These are phyloP conservation scores for Stachybotrys chartarum DNA, from an alignment of 2,329 filamentous ascomycete genomes.

Conservation along the genomic window DNA sequence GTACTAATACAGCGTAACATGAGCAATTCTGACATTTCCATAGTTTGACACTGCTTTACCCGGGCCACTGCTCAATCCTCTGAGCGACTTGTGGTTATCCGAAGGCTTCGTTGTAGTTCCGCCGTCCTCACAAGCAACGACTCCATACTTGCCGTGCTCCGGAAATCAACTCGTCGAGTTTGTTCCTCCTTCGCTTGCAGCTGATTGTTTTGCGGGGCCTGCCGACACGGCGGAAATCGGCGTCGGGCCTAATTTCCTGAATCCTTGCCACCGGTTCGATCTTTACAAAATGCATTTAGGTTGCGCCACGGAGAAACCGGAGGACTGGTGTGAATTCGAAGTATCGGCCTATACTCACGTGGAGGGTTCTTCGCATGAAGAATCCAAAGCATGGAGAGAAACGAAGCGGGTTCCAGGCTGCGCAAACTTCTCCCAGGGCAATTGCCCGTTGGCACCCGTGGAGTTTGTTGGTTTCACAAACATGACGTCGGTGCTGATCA, in stretches of 20 bases:
- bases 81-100: conserved; percentile 33
- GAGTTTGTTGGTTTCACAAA: conserved; percentile 29
- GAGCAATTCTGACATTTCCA: conserved; percentile 7
- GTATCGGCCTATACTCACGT: conserved; percentile 33
- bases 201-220: conserved; percentile 14
- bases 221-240: conserved; percentile 31
- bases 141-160: conserved; percentile 29
- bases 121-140: conserved; percentile 20
- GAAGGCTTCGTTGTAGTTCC: conserved; percentile 31
- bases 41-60: conserved; percentile 29
- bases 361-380: conserved; percentile 20
- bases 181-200: conserved; percentile 26
- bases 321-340: conserved; percentile 33
- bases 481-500: conserved; percentile 30
- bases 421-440: conserved; percentile 21
- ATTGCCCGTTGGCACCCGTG: conserved; percentile 26
- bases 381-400: conserved; percentile 32
- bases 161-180: conserved; percentile 32
- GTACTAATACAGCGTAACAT: conserved; percentile 3
- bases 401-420: conserved; percentile 30
- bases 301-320: conserved; percentile 25
- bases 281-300: conserved; percentile 30
- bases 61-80: conserved; percentile 32
- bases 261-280: conserved; percentile 31
- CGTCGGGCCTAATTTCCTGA: conserved; percentile 27